Conservation (phyloP, 768 basidiomycete species). For the Xerocomellus chrysenteron region DNA sequence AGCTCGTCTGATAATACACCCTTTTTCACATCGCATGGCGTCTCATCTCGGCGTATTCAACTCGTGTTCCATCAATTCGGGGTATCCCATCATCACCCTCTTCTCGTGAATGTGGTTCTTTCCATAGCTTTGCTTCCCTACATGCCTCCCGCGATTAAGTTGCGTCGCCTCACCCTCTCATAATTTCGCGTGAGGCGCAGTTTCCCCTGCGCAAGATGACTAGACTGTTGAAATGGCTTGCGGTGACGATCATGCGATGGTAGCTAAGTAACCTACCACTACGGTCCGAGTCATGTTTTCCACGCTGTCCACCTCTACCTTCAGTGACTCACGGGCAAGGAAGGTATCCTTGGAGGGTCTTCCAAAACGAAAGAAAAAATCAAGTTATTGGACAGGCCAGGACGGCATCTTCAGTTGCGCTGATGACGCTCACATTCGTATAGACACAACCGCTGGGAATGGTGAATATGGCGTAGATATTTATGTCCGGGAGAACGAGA, state of each 20-base stretch:
- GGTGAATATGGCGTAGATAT: slow-evolving; percentile 39
- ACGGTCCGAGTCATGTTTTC: too few relatives aligned
- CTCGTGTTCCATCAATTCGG: neutral
- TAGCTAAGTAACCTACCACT: neutral
- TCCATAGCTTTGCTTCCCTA: neutral
- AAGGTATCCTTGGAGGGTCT: slow-evolving; percentile 12
- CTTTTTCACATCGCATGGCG: too few relatives aligned
- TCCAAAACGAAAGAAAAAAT: neutral
- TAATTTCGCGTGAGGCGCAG: too few relatives aligned
- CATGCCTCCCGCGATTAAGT: neutral
- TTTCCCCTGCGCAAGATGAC: neutral
- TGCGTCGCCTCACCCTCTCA: too few relatives aligned
- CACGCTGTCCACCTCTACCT: neutral
- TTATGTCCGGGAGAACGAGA: slow-evolving; percentile 27
- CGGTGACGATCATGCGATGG: neutral
- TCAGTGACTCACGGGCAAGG: slow-evolving; percentile 1
- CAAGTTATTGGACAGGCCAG: neutral
- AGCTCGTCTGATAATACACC: neutral
- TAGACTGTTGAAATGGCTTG: too few relatives aligned
- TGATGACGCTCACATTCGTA: neutral
- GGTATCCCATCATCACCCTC: neutral
- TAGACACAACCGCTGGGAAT: slow-evolving; percentile 41
- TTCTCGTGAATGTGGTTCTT: neutral
- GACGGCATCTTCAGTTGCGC: too few relatives aligned
- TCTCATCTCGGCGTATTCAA: neutral